A percentile compares a stretch with the other conserved stretches of the same genome.
These are phyloP conservation scores for Adiantum capillusveneris DNA, from an alignment of 75 land plant genomes.

Conservation along the genomic window DNA sequence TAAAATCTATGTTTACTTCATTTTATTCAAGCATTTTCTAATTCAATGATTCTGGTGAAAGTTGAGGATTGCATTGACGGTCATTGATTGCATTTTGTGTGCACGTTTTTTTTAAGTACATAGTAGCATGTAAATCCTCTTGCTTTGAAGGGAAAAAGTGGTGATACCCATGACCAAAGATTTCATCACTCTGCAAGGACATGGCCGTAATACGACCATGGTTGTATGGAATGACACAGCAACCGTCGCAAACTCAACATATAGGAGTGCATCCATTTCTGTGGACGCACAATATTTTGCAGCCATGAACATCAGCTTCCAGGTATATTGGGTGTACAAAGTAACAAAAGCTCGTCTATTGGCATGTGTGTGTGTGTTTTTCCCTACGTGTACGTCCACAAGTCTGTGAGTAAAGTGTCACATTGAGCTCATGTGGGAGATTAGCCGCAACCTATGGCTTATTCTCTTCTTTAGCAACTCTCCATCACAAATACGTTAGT, in stretches of 20 bases:
- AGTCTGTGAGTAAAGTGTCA: background rate
- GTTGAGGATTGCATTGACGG: background rate
- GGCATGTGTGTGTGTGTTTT: too few relatives aligned
- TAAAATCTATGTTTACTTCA: background rate
- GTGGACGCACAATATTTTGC: constrained; percentile 28
- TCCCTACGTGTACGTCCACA: too few relatives aligned
- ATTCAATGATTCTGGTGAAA: too few relatives aligned
- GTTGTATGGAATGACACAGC: constrained; percentile 29
- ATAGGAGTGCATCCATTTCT: constrained; percentile 21
- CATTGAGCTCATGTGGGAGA: background rate
- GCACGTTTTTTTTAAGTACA: too few relatives aligned
- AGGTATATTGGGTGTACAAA: constrained; percentile 15
- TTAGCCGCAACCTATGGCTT: background rate
- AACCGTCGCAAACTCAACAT: constrained; percentile 26
- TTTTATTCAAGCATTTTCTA: background rate
- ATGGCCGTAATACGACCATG: constrained; percentile 19
- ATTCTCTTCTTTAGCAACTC: too few relatives aligned
- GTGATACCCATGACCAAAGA: constrained; percentile 24
- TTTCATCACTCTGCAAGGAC: constrained; percentile 27
- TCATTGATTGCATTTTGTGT: too few relatives aligned
- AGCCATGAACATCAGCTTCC: constrained; percentile 35
- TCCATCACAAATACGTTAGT: too few relatives aligned
- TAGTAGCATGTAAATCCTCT: too few relatives aligned
- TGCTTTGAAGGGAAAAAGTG: constrained; percentile 27
- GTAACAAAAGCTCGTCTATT: background rate